Evolutionary conservation across 2,329 filamentous ascomycete species (phyloP).

Genomic region (Fusarium sp.): DNA sequence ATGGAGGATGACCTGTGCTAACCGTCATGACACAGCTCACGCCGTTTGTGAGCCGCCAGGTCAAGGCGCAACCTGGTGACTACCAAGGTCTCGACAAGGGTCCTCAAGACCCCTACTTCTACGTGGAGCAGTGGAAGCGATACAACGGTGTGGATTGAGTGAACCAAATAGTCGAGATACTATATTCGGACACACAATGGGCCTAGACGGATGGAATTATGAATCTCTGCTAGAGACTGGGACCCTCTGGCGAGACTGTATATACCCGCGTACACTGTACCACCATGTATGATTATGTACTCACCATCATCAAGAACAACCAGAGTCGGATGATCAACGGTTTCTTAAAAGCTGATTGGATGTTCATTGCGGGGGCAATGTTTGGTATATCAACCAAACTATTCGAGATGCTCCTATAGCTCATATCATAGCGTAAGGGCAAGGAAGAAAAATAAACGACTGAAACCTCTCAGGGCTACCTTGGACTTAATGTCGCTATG

Average conservation of each 20-base stretch:
- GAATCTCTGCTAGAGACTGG: slow-evolving; percentile 20
- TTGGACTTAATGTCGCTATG: background rate
- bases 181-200: background rate
- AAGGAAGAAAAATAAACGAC: background rate
- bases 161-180: background rate
- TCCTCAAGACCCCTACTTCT: slow-evolving; percentile 67
- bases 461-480: background rate
- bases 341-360: slow-evolving; percentile 11
- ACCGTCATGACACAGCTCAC: slow-evolving; percentile 65
- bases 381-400: background rate
- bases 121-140: slow-evolving; percentile 71
- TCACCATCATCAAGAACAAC: slow-evolving; percentile 14
- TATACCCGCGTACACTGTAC: slow-evolving; percentile 46
- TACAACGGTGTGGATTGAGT: slow-evolving; percentile 68
- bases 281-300: slow-evolving; percentile 45
- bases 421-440: background rate
- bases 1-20: slow-evolving; percentile 11
- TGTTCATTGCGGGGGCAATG: background rate
- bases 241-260: slow-evolving; percentile 40
- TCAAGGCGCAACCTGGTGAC: slow-evolving; percentile 61
- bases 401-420: background rate
- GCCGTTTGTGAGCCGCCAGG: slow-evolving; percentile 74
- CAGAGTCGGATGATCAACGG: slow-evolving; percentile 21
- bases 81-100: slow-evolving; percentile 63
- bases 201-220: slow-evolving; percentile 6